phyloP scores from a whole-genome alignment of 352 stramenopile species.

The Phytophthora sansomeana region DNA sequence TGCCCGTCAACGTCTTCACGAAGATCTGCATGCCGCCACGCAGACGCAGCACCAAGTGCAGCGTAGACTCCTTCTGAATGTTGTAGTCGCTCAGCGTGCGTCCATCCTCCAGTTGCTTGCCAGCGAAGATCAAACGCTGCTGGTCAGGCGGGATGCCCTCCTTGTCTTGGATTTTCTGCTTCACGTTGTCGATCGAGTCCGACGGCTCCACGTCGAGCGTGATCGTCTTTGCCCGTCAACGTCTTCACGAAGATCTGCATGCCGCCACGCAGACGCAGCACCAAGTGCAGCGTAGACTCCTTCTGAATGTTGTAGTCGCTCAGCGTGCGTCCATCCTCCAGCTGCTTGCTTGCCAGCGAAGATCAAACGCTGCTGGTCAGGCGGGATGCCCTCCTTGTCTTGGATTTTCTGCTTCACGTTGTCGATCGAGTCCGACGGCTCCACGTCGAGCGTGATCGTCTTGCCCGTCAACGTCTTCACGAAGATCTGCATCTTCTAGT shows the following conservation, averaged over 20 bases:
- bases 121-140: conserved; percentile 16
- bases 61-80: conserved; percentile 18
- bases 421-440: conserved; percentile 9
- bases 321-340: conserved; percentile 15
- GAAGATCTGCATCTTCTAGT: conserved; percentile 60
- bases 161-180: conserved; percentile 15
- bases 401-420: conserved; percentile 18
- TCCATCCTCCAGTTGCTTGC: conserved; percentile 14
- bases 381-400: conserved; percentile 17
- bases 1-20: conserved; percentile 36
- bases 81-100: conserved; percentile 21
- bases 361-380: conserved; percentile 16
- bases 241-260: conserved; percentile 32
- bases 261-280: conserved; percentile 8
- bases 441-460: conserved; percentile 7
- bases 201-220: conserved; percentile 31
- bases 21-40: conserved; percentile 14
- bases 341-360: conserved; percentile 15
- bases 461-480: conserved; percentile 12
- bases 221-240: conserved; percentile 34
- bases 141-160: conserved; percentile 16
- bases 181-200: conserved; percentile 33
- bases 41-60: conserved; percentile 12
- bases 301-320: conserved; percentile 22
- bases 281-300: conserved; percentile 14